Conservation (phyloP, 2,329 filamentous ascomycete genomes). For the Juglanconis oblonga region DNA sequence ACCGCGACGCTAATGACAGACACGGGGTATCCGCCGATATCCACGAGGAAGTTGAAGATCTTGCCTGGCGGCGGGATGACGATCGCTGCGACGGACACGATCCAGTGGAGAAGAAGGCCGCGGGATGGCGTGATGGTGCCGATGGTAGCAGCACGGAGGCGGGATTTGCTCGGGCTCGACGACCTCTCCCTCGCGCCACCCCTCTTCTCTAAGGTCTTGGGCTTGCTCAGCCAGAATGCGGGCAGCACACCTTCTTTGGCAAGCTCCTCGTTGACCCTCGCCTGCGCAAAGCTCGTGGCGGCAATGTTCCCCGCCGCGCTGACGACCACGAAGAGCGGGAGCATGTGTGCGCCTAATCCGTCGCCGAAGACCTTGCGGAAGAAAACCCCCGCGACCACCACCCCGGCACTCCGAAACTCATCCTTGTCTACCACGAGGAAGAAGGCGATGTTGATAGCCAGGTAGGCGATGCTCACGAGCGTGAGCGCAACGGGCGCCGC, state of each 20-base stretch:
- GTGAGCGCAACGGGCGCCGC: conserved; percentile 53
- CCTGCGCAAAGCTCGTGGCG: conserved; percentile 46
- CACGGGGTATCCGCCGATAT: conserved; percentile 36
- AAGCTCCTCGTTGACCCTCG: conserved; percentile 45
- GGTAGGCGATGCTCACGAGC: conserved; percentile 53
- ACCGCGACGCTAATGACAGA: conserved; percentile 33
- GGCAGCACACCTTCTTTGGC: conserved; percentile 45
- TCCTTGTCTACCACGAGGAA: conserved; percentile 56
- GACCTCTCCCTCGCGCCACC: conserved; percentile 16
- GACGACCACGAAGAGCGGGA: conserved; percentile 43
- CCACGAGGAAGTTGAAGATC: conserved; percentile 37
- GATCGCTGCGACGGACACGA: conserved; percentile 57
- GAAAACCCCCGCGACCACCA: conserved; percentile 54
- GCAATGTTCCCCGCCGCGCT: conserved; percentile 47
- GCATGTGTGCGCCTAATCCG: conserved; percentile 37
- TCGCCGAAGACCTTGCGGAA: conserved; percentile 54
- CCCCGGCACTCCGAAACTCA: conserved; percentile 50
- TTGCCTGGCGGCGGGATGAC: conserved; percentile 45
- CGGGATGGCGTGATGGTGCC: conserved; percentile 22
- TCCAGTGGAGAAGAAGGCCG: conserved; percentile 55
- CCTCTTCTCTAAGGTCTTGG: neutral
- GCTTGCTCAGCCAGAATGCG: conserved; percentile 32
- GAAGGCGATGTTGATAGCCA: conserved; percentile 57
- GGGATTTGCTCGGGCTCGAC: conserved; percentile 8
- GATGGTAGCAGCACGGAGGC: neutral